Evolutionary conservation across 768 basidiomycete species (phyloP).

Genomic region (Antrodiella citrinella): DNA sequence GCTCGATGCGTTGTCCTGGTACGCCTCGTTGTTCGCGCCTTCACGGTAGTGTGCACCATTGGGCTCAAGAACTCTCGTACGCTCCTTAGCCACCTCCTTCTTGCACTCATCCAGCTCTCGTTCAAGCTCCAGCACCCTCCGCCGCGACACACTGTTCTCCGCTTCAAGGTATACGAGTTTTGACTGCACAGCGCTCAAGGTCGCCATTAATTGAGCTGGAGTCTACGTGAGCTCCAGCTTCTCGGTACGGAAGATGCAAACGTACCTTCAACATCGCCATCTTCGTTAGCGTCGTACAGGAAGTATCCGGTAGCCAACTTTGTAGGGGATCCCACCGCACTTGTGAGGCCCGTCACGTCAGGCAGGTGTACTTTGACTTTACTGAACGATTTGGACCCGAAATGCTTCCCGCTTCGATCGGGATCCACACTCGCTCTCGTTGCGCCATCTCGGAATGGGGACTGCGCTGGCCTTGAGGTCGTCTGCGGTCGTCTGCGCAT

Average conservation of each 20-base stretch:
- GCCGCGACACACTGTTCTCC: constrained; percentile 74
- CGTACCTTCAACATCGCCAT: constrained; percentile 59
- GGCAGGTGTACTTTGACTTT: constrained; percentile 46
- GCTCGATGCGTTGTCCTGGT: no score
- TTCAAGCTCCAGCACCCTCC: constrained; percentile 83
- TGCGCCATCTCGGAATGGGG: not conserved
- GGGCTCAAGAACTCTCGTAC: constrained; percentile 52
- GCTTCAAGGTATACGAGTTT: constrained; percentile 69
- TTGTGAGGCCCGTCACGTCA: constrained; percentile 79
- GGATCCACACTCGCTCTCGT: not conserved
- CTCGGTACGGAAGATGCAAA: not conserved
- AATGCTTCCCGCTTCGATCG: no score
- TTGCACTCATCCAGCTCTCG: constrained; percentile 79
- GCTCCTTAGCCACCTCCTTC: constrained; percentile 65
- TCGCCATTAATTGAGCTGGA: constrained; percentile 53
- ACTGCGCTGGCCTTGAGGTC: constrained; percentile 2
- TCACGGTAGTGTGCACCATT: no score
- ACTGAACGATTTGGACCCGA: not conserved
- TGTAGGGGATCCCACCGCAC: constrained; percentile 67
- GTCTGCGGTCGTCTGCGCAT: constrained; percentile 7
- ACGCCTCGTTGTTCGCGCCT: no score
- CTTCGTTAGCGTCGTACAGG: constrained; percentile 33
- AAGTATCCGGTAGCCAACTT: constrained; percentile 49
- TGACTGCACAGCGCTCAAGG: constrained; percentile 53
- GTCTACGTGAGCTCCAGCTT: not conserved